phyloP scores from a whole-genome alignment of 176 grass and related monocot genomes.

The Avena eriantha region DNA sequence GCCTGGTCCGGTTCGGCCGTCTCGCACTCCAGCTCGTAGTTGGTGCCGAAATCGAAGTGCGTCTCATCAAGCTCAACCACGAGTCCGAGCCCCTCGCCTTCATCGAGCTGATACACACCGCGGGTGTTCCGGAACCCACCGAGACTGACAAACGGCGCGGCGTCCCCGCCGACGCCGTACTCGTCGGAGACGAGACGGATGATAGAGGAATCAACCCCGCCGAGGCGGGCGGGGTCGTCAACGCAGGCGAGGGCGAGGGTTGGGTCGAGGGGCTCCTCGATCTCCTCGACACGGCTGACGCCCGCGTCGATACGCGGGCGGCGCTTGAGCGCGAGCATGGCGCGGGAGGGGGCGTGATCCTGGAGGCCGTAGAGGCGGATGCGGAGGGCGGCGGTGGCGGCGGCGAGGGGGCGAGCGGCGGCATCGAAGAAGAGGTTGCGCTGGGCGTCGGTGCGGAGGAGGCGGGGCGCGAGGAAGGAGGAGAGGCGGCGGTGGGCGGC shows the following conservation, averaged over 20 bases:
- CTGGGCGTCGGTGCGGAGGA: conserved; percentile 70
- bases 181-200: conserved; percentile 65
- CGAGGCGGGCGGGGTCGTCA: conserved; percentile 64
- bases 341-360: conserved; percentile 44
- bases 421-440: conserved; percentile 90
- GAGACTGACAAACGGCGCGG: conserved; percentile 61
- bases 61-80: conserved; percentile 87
- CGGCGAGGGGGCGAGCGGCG: conserved; percentile 58
- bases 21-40: conserved; percentile 90
- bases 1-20: conserved; percentile 63
- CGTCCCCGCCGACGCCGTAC: conserved; percentile 54
- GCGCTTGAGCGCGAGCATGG: conserved; percentile 84
- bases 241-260: conserved; percentile 72
- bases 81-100: conserved; percentile 40
- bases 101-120: conserved; percentile 66
- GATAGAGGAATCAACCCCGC: conserved; percentile 58
- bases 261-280: conserved; percentile 77
- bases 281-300: conserved; percentile 84
- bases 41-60: conserved; percentile 69
- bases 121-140: conserved; percentile 89
- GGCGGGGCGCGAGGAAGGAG: conserved; percentile 59
- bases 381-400: conserved; percentile 68
- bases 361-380: conserved; percentile 70
- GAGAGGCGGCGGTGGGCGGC: conserved; percentile 76
- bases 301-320: conserved; percentile 65